phyloP scores from a whole-genome alignment of 2,329 filamentous ascomycete genomes.

The Amesomyces nigricolor region DNA sequence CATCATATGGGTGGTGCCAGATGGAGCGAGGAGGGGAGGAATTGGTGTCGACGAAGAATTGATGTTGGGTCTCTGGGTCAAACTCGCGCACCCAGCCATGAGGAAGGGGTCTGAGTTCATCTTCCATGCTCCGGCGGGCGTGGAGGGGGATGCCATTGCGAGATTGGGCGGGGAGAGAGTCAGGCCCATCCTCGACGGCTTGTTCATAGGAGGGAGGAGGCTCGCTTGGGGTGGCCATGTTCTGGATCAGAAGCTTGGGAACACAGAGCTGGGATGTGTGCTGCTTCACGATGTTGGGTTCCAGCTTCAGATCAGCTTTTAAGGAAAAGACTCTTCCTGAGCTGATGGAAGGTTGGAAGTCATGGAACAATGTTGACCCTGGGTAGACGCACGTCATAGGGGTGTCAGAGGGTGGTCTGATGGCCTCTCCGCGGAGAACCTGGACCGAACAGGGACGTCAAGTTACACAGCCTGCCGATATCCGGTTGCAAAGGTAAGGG shows the following conservation, averaged over 20 bases:
- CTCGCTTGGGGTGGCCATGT: conserved; percentile 9
- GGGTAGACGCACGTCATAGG: not conserved
- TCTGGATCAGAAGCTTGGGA: not conserved
- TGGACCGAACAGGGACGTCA: no score
- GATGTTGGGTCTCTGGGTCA: conserved; percentile 48
- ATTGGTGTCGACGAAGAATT: conserved; percentile 58
- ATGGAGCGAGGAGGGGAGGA: conserved; percentile 50
- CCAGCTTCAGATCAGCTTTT: no score
- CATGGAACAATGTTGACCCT: no score
- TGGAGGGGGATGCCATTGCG: conserved; percentile 44
- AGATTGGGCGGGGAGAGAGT: conserved; percentile 4
- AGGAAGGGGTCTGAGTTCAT: conserved; percentile 50
- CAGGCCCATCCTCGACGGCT: conserved; percentile 24
- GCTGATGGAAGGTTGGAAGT: no score
- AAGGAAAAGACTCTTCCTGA: no score
- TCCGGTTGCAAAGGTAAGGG: no score
- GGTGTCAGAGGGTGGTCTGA: not conserved
- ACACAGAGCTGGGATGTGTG: no score
- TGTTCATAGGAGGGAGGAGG: conserved; percentile 35
- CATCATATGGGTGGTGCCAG: conserved; percentile 59
- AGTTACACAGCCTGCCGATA: no score
- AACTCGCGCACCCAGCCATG: conserved; percentile 52
- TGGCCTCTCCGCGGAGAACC: not conserved
- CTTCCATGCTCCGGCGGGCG: conserved; percentile 55
- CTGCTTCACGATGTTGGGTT: no score